Evolutionary conservation across 108 stramenopile species (phyloP), one percentile per base, ranked within the genome.

Genomic region (Skeletonema menzelii): DNA sequence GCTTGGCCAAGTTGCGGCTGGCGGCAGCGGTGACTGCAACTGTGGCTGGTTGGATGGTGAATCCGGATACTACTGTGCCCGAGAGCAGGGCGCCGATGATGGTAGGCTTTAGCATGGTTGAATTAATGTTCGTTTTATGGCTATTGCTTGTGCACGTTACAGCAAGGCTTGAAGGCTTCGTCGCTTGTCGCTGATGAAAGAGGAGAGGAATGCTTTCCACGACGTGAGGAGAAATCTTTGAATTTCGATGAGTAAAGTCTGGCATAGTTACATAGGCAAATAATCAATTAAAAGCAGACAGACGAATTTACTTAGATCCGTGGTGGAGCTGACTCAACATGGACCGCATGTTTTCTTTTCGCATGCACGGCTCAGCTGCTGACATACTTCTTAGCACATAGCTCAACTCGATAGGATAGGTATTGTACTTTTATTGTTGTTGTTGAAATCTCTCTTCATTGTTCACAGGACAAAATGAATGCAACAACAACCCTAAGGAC

Each of bases 11-110:
- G 59, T 31, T 60, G 59, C 59, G 34, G 49, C 19, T 19, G 10
- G 59, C 31, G 12, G 34, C 2, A 60, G 32, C 37, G 12, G 59
- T 31, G 2, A 17, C 17, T 35, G 59, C 59, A 17, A 60, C 59
- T 8, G 59, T 24, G 17, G 59, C 30, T 31, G 59, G 59, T 20
- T 31, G 32, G 59, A 60, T 60, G 31, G 8, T 31, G 31, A 60
- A 60, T 31, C 37, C 59, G 19, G 59, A 60, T 2, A 60, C 59
- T 11, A 20, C 59, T 19, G 32, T 35, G 59, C 59, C 59, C 59
- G 59, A 31, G 17, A 60, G 59, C 19, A 60, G 2, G 28, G 59
- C 59, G 15, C 58, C 58, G 59, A 60, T 31, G 59, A 35, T 35
- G 59, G 59, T 35, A 14, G 34, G 30, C 31, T 60, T 31, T 2